Conservation (phyloP, 2,329 filamentous ascomycete genomes). For the Fusarium citri region DNA sequence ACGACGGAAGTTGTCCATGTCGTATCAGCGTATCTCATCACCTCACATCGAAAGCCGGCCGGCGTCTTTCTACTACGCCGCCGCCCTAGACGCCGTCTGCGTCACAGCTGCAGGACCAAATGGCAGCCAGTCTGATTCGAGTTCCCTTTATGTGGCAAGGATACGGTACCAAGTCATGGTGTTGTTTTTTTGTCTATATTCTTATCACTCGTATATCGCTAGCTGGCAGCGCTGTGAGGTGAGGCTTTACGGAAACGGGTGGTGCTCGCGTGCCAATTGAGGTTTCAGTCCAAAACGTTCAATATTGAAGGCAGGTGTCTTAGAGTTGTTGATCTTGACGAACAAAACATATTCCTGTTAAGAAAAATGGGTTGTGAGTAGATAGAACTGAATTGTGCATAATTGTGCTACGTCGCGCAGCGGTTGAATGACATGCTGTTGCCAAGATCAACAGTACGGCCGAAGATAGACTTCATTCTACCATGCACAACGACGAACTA, state of each 20-base stretch:
- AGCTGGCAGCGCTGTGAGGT: background rate
- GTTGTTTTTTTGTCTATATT: conserved; percentile 4
- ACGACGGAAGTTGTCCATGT: conserved; percentile 32
- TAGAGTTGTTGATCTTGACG: background rate
- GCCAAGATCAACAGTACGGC: conserved; percentile 29
- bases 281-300: conserved; percentile 5
- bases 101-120: conserved; percentile 28
- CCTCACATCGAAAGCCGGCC: background rate
- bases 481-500: conserved; percentile 29
- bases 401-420: conserved; percentile 19
- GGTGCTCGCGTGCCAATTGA: conserved; percentile 37
- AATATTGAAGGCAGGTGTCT: background rate
- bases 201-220: conserved; percentile 2
- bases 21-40: background rate
- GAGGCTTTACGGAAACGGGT: conserved; percentile 15
- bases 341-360: background rate
- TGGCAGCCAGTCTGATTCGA: conserved; percentile 20
- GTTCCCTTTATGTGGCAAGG: conserved; percentile 24
- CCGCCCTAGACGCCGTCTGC: conserved; percentile 32
- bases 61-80: conserved; percentile 27
- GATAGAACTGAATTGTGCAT: conserved; percentile 13
- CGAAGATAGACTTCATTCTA: conserved; percentile 35
- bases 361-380: background rate
- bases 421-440: conserved; percentile 24
- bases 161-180: conserved; percentile 3